Base-by-base conservation (phyloP, 805 yeast species). In the Kodamaea hsintzibuensis region DNA sequence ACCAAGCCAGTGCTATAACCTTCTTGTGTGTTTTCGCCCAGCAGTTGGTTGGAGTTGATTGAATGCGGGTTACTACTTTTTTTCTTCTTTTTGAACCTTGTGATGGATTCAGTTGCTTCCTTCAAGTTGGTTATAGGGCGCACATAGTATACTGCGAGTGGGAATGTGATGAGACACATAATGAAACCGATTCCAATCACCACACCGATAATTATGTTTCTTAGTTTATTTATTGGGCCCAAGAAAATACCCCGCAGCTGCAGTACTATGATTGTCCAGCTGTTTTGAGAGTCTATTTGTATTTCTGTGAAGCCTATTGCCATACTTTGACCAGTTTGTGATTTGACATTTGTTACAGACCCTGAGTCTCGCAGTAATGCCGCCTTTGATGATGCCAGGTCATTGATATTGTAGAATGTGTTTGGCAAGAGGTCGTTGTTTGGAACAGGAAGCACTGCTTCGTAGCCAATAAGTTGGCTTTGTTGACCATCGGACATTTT, bases 81-180 rank as follows among this genome's bases (percentile, higher is more conserved):
- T 49, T 62, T 55, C 52, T 62, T 55, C 59, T 73, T 68, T 58
- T 72, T 75, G 35, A 79, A 74, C 47, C 73, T 70, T 4, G 85
- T 81, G 27, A 85, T 82, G 19, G 81, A 82, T 64, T 90, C 97
- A 0, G 97, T 89, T 0, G 96, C 96, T 57, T 84, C 83, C 62
- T 88, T 91, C 43, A 91, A 75, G 54, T 85, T 80, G 43, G 89
- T 80, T 54, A 91, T 90, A 0, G 98, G 97, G 58, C 88, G 71
- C 5, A 91, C 92, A 37, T 92, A 91, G 76, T 85, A 88, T 55
- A 89, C 91, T 0, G 96, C 91, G 51, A 91, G 69, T 4, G 95
- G 92, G 66, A 91, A 81, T 0, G 97, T 89, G n/a, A 89, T 66
- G 1, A 89, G 56, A 59, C 89, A 83, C 76, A 90, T 83, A 57